Base-by-base conservation (phyloP, 208 protist species). In the Strigomonas culicis region DNA sequence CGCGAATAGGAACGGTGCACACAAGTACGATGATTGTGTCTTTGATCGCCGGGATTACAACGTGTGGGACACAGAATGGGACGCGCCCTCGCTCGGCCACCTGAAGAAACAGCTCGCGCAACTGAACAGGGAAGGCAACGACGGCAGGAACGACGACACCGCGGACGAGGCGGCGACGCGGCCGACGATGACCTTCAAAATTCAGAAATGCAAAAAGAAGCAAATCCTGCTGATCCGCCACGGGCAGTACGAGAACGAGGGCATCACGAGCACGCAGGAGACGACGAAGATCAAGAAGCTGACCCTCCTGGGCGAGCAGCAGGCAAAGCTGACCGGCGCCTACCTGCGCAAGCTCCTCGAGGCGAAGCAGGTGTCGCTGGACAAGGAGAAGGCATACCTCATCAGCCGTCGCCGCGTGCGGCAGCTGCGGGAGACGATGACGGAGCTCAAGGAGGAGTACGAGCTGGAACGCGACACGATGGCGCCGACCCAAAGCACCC, bases 171-270 rank as follows among this genome's bases (percentile, higher is more conserved):
- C n/a, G n/a, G n/a, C n/a, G n/a, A n/a, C n/a, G n/a, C n/a, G n/a
- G n/a, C n/a, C n/a, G n/a, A n/a, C n/a, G n/a, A n/a, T n/a, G n/a
- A n/a, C n/a, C n/a, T n/a, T n/a, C n/a, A n/a, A n/a, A n/a, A n/a
- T n/a, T n/a, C n/a, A n/a, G n/a, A n/a, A n/a, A n/a, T n/a, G n/a
- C n/a, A n/a, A n/a, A n/a, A n/a, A n/a, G n/a, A n/a, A n/a, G 0
- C 84, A 88, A 60, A 75, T 95, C 32, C 55, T 95, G 22, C 64
- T 95, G 24, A 81, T 95, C n/a, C 80, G 89, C 19, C 89, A 95
- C 67, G 89, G 89, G 4, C 86, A 95, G 65, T 95, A 95, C 76
- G 52, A 76, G 27, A 89, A 85, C 41, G 75, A 83, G 39, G 2
- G 17, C 25, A 51, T 28, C 24, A 0, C 4, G 7, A 1, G 17